Conservation (phyloP, 2,329 filamentous ascomycete genomes). For the Neonectria sp. region DNA sequence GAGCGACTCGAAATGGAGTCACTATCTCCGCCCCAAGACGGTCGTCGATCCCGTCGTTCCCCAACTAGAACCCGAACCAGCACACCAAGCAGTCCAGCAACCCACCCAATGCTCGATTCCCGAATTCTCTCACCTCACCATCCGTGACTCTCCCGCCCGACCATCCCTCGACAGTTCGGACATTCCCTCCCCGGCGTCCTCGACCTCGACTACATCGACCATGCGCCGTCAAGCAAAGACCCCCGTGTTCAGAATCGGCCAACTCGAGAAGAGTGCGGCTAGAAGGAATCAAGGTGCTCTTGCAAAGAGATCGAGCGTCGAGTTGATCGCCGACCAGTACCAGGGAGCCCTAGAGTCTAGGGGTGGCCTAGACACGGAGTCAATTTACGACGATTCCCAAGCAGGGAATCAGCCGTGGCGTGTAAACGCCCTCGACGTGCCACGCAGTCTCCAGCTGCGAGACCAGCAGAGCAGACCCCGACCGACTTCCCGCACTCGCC, state of each 20-base stretch:
- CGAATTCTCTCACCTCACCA: slow-evolving; percentile 45
- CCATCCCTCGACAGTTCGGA: slow-evolving; percentile 47
- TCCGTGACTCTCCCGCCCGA: slow-evolving; percentile 38
- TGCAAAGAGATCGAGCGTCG: slow-evolving; percentile 59
- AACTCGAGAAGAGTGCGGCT: slow-evolving; percentile 58
- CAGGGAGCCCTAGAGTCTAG: slow-evolving; percentile 59
- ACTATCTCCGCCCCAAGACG: slow-evolving; percentile 46
- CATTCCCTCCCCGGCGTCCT: slow-evolving; percentile 54
- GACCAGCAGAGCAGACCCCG: slow-evolving; percentile 29
- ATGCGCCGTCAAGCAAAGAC: slow-evolving; percentile 66
- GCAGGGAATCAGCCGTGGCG: slow-evolving; percentile 24
- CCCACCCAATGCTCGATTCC: slow-evolving; percentile 42
- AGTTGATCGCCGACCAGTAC: slow-evolving; percentile 68
- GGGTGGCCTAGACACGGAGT: slow-evolving; percentile 54
- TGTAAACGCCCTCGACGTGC: slow-evolving; percentile 35
- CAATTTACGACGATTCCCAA: slow-evolving; percentile 45
- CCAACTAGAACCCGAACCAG: slow-evolving; percentile 31
- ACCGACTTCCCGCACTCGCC: slow-evolving; percentile 36
- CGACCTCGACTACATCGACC: slow-evolving; percentile 47
- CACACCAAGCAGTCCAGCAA: slow-evolving; percentile 36
- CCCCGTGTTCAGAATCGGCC: slow-evolving; percentile 65
- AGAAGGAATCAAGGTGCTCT: slow-evolving; percentile 41
- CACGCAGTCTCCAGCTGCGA: slow-evolving; percentile 29
- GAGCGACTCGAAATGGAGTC: slow-evolving; percentile 49
- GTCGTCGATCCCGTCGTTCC: slow-evolving; percentile 35